Percentiles rank a stretch among this genome's conserved stretches.
phyloP scores from a whole-genome alignment of 768 basidiomycete genomes.

The Ramaria rubella region DNA sequence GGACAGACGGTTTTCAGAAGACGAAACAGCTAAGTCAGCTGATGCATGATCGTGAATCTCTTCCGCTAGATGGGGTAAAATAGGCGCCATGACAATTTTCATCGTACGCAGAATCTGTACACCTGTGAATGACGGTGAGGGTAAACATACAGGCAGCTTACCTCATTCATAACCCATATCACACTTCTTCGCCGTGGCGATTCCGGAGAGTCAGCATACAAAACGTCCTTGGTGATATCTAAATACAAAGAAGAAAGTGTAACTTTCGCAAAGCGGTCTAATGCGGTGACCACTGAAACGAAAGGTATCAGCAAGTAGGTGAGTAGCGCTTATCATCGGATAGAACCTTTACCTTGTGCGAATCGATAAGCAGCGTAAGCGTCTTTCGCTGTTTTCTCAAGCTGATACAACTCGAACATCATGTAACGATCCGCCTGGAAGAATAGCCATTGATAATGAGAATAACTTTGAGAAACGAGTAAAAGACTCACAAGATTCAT shows the following conservation, averaged over 20 bases:
- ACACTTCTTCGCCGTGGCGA: constrained; percentile 55
- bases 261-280: constrained; percentile 73
- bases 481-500: constrained; percentile 55
- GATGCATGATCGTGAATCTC: constrained; percentile 58
- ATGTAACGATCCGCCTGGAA: constrained; percentile 76
- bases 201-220: constrained; percentile 63
- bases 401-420: constrained; percentile 71
- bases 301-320: constrained; percentile 7
- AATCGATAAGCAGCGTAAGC: constrained; percentile 75
- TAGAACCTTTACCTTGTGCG: constrained; percentile 54
- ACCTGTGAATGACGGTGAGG: background rate
- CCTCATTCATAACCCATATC: constrained; percentile 42
- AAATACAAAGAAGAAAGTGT: constrained; percentile 71
- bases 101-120: constrained; percentile 59
- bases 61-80: constrained; percentile 86
- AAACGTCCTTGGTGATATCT: constrained; percentile 81
- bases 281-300: constrained; percentile 55
- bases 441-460: background rate
- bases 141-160: background rate
- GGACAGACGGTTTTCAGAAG: constrained; percentile 34
- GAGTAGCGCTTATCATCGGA: background rate
- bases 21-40: constrained; percentile 19
- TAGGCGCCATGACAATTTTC: constrained; percentile 69
- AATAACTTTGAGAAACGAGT: background rate
- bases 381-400: constrained; percentile 61